Conservation (phyloP, 768 basidiomycete genomes). For the Termitomyces sp. region DNA sequence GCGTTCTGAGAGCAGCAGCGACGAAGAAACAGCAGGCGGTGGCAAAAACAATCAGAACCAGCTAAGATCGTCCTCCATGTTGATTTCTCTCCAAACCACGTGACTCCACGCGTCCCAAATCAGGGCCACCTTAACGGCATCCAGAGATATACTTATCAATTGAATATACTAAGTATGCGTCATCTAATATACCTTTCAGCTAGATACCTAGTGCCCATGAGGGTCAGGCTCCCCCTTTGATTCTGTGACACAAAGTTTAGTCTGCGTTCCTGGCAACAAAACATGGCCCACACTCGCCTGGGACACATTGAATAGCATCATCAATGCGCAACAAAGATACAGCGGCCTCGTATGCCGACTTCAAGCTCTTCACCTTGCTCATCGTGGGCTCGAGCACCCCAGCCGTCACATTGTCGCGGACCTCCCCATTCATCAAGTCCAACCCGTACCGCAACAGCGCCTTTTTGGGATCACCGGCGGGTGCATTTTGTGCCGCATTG, state of each 20-base stretch:
- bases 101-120: slow-evolving; percentile 17
- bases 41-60: slow-evolving; percentile 13
- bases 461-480: slow-evolving; percentile 88
- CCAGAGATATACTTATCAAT: too few species aligned
- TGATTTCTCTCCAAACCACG: slow-evolving; percentile 16
- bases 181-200: slow-evolving; percentile 3
- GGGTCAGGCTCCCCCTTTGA: slow-evolving; percentile 65
- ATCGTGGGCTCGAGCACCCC: slow-evolving; percentile 96
- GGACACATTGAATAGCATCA: slow-evolving; percentile 88
- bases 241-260: slow-evolving; percentile 37
- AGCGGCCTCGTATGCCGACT: slow-evolving; percentile 95
- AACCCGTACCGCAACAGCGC: slow-evolving; percentile 87
- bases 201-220: slow-evolving; percentile 58
- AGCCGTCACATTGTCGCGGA: slow-evolving; percentile 89
- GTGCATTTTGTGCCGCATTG: slow-evolving; percentile 92
- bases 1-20: slow-evolving; percentile 8
- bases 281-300: slow-evolving; percentile 46
- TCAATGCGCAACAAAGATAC: slow-evolving; percentile 93
- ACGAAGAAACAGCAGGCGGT: slow-evolving; percentile 2
- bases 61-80: slow-evolving; percentile 13
- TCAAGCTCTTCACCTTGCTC: slow-evolving; percentile 95
- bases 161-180: background rate
- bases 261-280: background rate
- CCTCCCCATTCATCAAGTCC: slow-evolving; percentile 90
- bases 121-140: background rate